A percentile compares a stretch with the other conserved stretches of the same genome.
Conservation (phyloP, 1,139 yeast genomes). For the Magnusiomyces ingens region DNA sequence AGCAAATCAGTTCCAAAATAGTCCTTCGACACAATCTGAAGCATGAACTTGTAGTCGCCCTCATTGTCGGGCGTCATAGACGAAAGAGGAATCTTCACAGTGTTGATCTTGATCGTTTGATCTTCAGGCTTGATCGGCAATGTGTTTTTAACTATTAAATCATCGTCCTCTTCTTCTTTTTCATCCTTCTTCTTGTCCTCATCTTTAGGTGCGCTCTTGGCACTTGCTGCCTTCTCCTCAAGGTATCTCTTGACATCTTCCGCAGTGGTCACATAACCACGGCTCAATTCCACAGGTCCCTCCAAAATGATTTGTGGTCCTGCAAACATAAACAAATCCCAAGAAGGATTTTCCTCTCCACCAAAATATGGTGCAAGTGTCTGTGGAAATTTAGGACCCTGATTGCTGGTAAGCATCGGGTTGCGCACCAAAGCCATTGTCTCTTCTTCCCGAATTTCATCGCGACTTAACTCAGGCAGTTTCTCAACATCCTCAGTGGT, state of each 20-base stretch:
- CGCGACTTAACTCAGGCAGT: constrained; percentile 32
- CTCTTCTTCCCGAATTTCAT: constrained; percentile 42
- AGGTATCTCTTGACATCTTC: constrained; percentile 31
- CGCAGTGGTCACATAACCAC: constrained; percentile 52
- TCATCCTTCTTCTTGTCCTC: neutral
- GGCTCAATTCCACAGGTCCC: constrained; percentile 50
- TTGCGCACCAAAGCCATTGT: constrained; percentile 61
- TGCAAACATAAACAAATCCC: constrained; percentile 61
- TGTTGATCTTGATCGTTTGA: constrained; percentile 45
- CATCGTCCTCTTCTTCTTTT: too few species aligned
- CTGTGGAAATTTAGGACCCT: constrained; percentile 59
- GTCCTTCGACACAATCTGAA: constrained; percentile 31
- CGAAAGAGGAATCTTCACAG: constrained; percentile 66
- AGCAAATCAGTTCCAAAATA: constrained; percentile 37
- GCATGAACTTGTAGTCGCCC: constrained; percentile 53
- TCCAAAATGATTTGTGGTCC: constrained; percentile 75
- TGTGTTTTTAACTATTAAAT: constrained; percentile 6
- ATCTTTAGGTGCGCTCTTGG: neutral
- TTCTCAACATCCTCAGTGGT: constrained; percentile 32
- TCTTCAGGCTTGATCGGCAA: constrained; percentile 24
- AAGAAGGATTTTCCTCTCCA: constrained; percentile 37
- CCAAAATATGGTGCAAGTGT: constrained; percentile 76
- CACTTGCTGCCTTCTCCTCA: constrained; percentile 24
- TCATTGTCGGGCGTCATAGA: constrained; percentile 63
- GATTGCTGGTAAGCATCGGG: constrained; percentile 59